These are phyloP conservation scores for Penicillium thymicola DNA, from an alignment of 2,329 filamentous ascomycete species.

Conservation along the genomic window DNA sequence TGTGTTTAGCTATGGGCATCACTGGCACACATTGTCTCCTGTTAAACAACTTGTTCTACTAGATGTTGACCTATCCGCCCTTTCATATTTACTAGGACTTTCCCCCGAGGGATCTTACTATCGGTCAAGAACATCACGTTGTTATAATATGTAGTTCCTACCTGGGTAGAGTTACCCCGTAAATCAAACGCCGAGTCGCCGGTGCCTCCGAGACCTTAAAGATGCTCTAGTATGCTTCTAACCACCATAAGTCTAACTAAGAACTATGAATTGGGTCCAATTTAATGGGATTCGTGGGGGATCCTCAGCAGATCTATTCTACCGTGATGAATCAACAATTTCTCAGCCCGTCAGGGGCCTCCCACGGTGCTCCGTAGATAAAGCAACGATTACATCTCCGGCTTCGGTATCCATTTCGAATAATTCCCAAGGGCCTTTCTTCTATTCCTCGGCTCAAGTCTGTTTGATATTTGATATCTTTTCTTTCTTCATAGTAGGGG, in stretches of 20 bases:
- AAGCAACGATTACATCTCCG: too few species aligned
- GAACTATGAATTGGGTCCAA: neutral
- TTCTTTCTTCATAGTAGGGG: neutral
- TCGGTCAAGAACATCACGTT: neutral
- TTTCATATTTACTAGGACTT: neutral
- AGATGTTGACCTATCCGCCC: neutral
- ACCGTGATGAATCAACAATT: neutral
- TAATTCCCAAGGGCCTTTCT: too few species aligned
- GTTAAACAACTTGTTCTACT: neutral
- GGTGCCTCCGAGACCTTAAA: neutral
- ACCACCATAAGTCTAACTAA: neutral
- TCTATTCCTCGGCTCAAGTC: neutral
- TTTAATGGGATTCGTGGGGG: neutral
- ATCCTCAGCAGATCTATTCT: neutral
- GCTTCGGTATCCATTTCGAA: too few species aligned
- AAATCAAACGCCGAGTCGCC: neutral
- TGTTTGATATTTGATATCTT: neutral
- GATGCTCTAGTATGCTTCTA: neutral
- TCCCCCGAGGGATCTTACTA: neutral
- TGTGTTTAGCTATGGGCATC: neutral
- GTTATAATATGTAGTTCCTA: neutral
- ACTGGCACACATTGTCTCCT: neutral
- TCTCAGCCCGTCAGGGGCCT: neutral
- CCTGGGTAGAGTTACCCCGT: neutral
- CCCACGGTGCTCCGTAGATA: neutral